These are phyloP conservation scores for Bjerkandera adusta DNA, from an alignment of 1,284 basidiomycete species.

Conservation along the genomic window DNA sequence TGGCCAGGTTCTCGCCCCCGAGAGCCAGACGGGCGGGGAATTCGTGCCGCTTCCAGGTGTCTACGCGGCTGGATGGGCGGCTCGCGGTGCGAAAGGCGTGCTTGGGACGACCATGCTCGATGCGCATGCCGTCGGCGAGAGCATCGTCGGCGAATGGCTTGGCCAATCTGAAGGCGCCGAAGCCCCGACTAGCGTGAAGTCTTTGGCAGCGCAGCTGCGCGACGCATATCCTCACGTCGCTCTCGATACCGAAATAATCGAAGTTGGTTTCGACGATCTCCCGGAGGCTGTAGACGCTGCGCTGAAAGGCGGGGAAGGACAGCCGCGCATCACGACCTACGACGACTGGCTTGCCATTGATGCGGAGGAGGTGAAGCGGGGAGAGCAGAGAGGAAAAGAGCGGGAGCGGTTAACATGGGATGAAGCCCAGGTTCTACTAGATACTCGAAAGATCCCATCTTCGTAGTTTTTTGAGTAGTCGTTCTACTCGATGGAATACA, in stretches of 20 bases:
- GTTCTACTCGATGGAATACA: no score
- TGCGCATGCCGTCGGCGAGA: constrained; percentile 76
- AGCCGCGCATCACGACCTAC: constrained; percentile 65
- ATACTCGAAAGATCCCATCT: no score
- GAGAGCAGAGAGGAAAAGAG: constrained; percentile 62
- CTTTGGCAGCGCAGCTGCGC: no score
- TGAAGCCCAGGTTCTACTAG: constrained; percentile 34
- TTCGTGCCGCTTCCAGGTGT: constrained; percentile 42
- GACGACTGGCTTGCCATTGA: constrained; percentile 70
- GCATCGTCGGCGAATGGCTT: constrained; percentile 5
- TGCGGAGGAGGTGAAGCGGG: constrained; percentile 62
- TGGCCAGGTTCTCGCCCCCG: constrained; percentile 1
- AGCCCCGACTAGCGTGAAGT: no score
- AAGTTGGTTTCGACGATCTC: no score
- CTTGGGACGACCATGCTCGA: constrained; percentile 94
- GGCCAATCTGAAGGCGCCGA: no score
- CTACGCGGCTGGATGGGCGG: constrained; percentile 96
- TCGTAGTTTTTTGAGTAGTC: no score
- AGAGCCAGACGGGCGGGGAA: no score
- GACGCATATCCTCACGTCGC: no score
- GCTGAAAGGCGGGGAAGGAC: constrained; percentile 34
- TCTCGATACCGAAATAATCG: no score
- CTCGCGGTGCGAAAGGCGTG: constrained; percentile 89
- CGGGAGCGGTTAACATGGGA: constrained; percentile 77
- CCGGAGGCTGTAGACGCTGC: no score